Evolutionary conservation across 1,284 basidiomycete species (phyloP).

Genomic region (Coriolopsis trogii): DNA sequence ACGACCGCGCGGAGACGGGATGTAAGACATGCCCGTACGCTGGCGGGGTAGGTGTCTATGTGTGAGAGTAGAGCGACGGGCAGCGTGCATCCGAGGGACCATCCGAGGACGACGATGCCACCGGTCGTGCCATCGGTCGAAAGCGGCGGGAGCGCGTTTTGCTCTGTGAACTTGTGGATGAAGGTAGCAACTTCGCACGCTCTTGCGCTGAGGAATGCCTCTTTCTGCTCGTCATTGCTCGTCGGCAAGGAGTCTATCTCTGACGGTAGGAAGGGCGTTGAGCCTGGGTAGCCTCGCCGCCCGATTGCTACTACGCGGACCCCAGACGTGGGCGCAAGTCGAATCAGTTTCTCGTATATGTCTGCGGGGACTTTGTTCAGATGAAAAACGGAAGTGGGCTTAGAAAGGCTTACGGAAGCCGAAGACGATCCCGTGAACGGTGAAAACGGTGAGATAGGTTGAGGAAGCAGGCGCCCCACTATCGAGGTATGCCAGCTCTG

Average conservation of each 20-base stretch:
- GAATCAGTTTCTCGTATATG: slow-evolving; percentile 22
- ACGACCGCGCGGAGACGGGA: slow-evolving; percentile 32
- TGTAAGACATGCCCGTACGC: slow-evolving; percentile 23
- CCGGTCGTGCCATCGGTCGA: slow-evolving; percentile 33
- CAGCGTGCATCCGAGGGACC: slow-evolving; percentile 38
- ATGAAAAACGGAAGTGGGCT: not conserved
- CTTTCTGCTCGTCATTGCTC: slow-evolving; percentile 29
- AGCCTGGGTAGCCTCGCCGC: slow-evolving; percentile 22
- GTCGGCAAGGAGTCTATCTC: slow-evolving; percentile 26
- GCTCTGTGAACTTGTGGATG: slow-evolving; percentile 35
- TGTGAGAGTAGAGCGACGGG: slow-evolving; percentile 33
- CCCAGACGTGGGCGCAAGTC: slow-evolving; percentile 13
- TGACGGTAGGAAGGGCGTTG: slow-evolving; percentile 15
- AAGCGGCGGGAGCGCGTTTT: slow-evolving; percentile 31
- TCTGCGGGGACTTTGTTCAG: not conserved
- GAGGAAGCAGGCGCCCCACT: slow-evolving; percentile 11
- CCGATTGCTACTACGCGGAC: slow-evolving; percentile 33
- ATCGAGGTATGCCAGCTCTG: slow-evolving; percentile 17
- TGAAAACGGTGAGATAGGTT: slow-evolving; percentile 20
- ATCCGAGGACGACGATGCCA: slow-evolving; percentile 40
- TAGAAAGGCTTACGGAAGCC: slow-evolving; percentile 5
- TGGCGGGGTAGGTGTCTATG: slow-evolving; percentile 26
- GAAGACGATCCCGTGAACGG: slow-evolving; percentile 22
- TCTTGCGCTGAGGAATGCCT: slow-evolving; percentile 26
- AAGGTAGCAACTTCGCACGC: slow-evolving; percentile 38